Base-by-base conservation (phyloP, 2,329 filamentous ascomycete genomes). In the Xylariaceae sp. region DNA sequence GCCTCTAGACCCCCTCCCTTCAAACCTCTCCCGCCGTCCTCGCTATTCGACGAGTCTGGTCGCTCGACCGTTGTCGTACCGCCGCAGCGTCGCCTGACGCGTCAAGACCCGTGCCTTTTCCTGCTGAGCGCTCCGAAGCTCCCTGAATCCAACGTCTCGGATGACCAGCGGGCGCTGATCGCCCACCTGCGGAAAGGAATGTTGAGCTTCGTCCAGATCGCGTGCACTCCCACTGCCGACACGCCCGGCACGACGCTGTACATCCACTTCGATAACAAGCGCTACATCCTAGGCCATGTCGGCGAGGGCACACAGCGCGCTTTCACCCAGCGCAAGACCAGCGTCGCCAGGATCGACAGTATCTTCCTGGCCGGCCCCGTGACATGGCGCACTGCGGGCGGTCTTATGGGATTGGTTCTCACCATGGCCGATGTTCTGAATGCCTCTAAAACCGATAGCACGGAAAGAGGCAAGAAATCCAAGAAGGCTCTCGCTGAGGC, bases 251-350 rank as follows among this genome's bases (percentile, higher is more conserved):
- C 90, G 1, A 83, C 84, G 53, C 73, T 97, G 37, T 72, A 91
- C 44, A 78, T 99, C 5, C 87, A 93, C 71, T 92, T 92, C 70
- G 89, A 93, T 67, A 83, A 86, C 68, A 87, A 88, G 67, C 83
- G 90, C 59, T 99, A 99, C 73, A 67, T 97, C 13, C 88, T 99
- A 69, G 94, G 94, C 17, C 87, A 88, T 68, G 73, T 93, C 13
- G 78, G 86, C 8, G 94, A 99, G 74, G 94, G 93, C 13, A 88
- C 88, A 0, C 94, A 97, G 77, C 83, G 94, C 59, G 85, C 87
- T 52, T 80, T 88, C 70, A 80, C 81, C 44, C 86, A 92, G 74
- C 83, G 87, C 64, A 88, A 86, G 58, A 71, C 88, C 8, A 78
- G 81, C 39, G 68, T 95, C 65, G 73, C 79, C 34, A 88, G 88